Percentiles rank a stretch among this genome's conserved stretches.
Evolutionary conservation across 495 filamentous ascomycete species (phyloP).

Genomic region (Amorphotheca resinae): DNA sequence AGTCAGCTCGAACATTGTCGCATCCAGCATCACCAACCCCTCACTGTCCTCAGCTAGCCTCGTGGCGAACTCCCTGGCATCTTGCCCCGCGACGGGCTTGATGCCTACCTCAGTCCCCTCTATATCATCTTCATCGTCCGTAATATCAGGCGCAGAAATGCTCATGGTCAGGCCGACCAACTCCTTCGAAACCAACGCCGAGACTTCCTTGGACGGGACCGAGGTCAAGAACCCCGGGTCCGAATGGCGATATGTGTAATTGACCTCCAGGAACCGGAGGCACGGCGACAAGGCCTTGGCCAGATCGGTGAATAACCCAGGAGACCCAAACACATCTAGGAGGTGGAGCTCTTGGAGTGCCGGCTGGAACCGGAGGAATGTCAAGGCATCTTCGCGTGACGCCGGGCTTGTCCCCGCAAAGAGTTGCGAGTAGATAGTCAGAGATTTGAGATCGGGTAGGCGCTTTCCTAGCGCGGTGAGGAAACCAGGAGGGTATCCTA

Average conservation of each 20-base stretch:
- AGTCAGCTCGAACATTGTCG: constrained; percentile 12
- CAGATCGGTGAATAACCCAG: constrained; percentile 20
- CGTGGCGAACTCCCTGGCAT: not conserved
- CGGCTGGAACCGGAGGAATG: constrained; percentile 21
- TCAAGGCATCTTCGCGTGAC: constrained; percentile 22
- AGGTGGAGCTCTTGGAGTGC: constrained; percentile 27
- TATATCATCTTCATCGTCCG: constrained; percentile 14
- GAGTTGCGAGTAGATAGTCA: constrained; percentile 28
- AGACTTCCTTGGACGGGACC: constrained; percentile 10
- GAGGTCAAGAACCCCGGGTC: constrained; percentile 23
- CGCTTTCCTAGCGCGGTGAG: constrained; percentile 19
- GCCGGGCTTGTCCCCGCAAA: constrained; percentile 25
- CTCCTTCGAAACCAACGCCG: constrained; percentile 3
- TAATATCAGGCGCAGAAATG: constrained; percentile 1
- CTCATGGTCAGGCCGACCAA: constrained; percentile 8
- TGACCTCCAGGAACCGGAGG: constrained; percentile 25
- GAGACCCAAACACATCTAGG: constrained; percentile 27
- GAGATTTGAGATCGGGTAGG: constrained; percentile 23
- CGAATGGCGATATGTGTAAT: constrained; percentile 24
- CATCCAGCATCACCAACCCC: constrained; percentile 13
- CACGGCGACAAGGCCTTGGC: constrained; percentile 5
- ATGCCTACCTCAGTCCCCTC: constrained; percentile 19
- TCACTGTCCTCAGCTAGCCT: constrained; percentile 3
- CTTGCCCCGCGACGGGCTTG: not conserved
- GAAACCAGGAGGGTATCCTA: constrained; percentile 30